Percentiles rank a stretch among this genome's conserved stretches.
phyloP scores from a whole-genome alignment of 176 grass and related monocot genomes.

The Avena eriantha region DNA sequence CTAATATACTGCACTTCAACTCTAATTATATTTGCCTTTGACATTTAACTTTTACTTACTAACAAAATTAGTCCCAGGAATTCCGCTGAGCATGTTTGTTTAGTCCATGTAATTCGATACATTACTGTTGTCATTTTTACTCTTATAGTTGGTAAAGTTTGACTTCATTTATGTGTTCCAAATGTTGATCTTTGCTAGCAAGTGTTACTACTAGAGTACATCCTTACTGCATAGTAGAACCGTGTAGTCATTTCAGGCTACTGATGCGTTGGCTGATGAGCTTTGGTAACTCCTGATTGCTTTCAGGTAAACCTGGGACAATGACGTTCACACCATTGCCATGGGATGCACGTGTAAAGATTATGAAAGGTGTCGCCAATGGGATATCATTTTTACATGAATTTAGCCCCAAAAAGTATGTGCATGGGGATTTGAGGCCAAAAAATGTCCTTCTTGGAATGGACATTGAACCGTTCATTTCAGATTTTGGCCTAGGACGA shows the following conservation, averaged over 20 bases:
- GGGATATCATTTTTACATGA: conserved; percentile 87
- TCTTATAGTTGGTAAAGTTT: conserved; percentile 4
- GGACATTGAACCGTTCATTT: conserved; percentile 80
- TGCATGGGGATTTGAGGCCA: conserved; percentile 89
- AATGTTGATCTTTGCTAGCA: conserved; percentile 1
- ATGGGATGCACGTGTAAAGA: conserved; percentile 73
- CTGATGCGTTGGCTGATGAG: conserved; percentile 13
- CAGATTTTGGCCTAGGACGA: conserved; percentile 83
- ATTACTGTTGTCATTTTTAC: not conserved
- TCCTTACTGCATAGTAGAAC: not conserved
- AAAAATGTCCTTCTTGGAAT: conserved; percentile 82
- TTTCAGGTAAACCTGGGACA: conserved; percentile 72
- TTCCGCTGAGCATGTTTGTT: conserved; percentile 2
- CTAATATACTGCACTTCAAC: conserved; percentile 16
- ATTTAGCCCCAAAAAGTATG: conserved; percentile 93
- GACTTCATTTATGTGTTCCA: conserved; percentile 27
- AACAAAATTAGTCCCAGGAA: not conserved
- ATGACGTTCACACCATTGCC: conserved; percentile 58
- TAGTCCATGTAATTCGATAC: not conserved
- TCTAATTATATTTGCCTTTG: not conserved
- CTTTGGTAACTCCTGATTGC: conserved; percentile 9
- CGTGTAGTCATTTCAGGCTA: conserved; percentile 13
- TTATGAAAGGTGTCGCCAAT: conserved; percentile 84
- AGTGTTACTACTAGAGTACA: conserved; percentile 13
- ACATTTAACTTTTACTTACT: not conserved